A percentile compares a stretch with the other conserved stretches of the same genome.
Conservation (phyloP, 2,329 filamentous ascomycete genomes). For the Colletotrichum zoysiae region DNA sequence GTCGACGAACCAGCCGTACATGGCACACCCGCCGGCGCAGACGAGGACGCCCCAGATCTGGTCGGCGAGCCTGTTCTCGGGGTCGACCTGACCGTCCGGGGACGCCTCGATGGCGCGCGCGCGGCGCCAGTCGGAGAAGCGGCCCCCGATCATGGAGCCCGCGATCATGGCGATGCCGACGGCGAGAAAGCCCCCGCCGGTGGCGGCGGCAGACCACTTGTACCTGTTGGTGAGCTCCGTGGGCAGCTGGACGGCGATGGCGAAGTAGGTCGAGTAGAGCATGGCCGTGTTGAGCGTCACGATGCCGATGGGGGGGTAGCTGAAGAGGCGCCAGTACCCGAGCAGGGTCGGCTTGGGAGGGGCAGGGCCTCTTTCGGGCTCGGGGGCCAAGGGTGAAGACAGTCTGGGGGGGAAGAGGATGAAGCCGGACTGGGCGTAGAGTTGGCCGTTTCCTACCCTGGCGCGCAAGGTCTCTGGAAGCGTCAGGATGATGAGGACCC, state of each 20-base stretch:
- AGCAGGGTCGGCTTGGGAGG: slow-evolving; percentile 48
- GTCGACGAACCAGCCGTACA: slow-evolving; percentile 57
- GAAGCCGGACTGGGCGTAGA: slow-evolving; percentile 43
- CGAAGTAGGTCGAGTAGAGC: slow-evolving; percentile 51
- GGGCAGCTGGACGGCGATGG: slow-evolving; percentile 49
- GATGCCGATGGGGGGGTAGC: slow-evolving; percentile 51
- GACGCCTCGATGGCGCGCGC: slow-evolving; percentile 41
- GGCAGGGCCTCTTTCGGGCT: slow-evolving; percentile 45
- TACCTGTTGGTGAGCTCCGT: slow-evolving; percentile 49
- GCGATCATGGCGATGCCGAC: slow-evolving; percentile 45
- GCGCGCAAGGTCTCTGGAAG: slow-evolving; percentile 61
- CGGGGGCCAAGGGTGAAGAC: slow-evolving; percentile 45
- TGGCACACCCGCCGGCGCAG: slow-evolving; percentile 52
- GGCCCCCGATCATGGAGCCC: slow-evolving; percentile 54
- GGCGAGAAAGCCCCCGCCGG: slow-evolving; percentile 53
- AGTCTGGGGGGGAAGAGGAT: slow-evolving; percentile 44
- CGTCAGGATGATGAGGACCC: slow-evolving; percentile 48
- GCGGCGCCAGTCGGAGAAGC: slow-evolving; percentile 53
- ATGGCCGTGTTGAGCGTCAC: slow-evolving; percentile 51
- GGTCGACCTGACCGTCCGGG: slow-evolving; percentile 45
- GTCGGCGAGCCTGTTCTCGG: slow-evolving; percentile 54
- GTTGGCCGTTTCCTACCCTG: slow-evolving; percentile 57
- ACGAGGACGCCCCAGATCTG: slow-evolving; percentile 56
- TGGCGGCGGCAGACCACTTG: slow-evolving; percentile 50
- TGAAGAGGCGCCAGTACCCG: slow-evolving; percentile 48